Base-by-base conservation (phyloP, 1,284 basidiomycete species). In the Moniliella sp. region DNA sequence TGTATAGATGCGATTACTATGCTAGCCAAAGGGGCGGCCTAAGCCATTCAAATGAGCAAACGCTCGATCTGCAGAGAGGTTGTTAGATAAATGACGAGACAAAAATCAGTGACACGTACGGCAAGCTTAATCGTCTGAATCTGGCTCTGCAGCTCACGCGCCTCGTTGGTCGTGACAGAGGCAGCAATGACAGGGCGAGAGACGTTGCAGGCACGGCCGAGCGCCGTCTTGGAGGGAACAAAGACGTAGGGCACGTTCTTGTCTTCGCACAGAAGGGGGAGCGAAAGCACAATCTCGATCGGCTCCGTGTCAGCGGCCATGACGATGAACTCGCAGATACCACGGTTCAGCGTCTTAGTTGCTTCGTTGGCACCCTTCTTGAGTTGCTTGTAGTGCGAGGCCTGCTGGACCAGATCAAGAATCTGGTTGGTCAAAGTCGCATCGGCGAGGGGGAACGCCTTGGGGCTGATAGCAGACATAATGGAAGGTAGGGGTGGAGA, bases 221-320 rank as follows among this genome's bases (percentile, higher is more conserved):
- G 70, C 12, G 88, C 86, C 37, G 81, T 81, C 66, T 91, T 91
- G 36, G 76, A 80, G 25, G 81, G 81, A 27, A 97, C 70, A 64
- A 93, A 97, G 55, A 94, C 70, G 65, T 94, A 94, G 9, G 80
- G 80, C 29, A 93, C 84, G 66, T 91, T 91, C 82, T 99, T 99
- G 69, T 99, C 91, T 65, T 99, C 91, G 62, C 91, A 99, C 27
- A 99, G 70, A 34, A 99, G 69, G 27, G 91, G 91, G 16, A 97
- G 74, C 65, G 97, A 91, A 45, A 99, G 73, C 31, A 99, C 68
- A 61, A 99, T 97, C 64, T 97, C 88, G 55, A 99, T 73, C 32
- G 88, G 88, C 64, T 97, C 86, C 28, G 88, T 46, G 55, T 63
- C 65, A 41, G 84, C 91, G 37, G 91, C 91, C 65, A 99, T 70